These are phyloP conservation scores for Lachnellula hyalina DNA, from an alignment of 2,329 filamentous ascomycete genomes.

Conservation along the genomic window DNA sequence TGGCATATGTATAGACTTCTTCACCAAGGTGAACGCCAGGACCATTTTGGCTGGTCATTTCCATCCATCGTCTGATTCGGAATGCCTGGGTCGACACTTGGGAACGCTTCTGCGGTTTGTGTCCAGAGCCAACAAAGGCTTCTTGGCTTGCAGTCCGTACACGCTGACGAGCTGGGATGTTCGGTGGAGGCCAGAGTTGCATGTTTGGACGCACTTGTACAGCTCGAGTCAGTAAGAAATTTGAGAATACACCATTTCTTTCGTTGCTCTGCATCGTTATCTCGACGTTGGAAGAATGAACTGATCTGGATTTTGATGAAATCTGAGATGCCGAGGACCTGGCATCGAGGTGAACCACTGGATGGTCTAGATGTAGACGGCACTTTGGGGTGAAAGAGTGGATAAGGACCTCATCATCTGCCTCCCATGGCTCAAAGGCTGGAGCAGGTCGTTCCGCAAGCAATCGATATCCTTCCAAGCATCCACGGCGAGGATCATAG, in stretches of 20 bases:
- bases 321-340: conserved; percentile 11
- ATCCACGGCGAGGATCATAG: conserved; percentile 66
- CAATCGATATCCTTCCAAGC: conserved; percentile 76
- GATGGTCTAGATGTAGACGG: conserved; percentile 67
- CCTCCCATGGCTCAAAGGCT: conserved; percentile 57
- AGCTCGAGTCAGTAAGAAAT: conserved; percentile 61
- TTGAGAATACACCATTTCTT: conserved; percentile 50
- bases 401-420: conserved; percentile 61
- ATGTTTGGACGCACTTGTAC: conserved; percentile 36
- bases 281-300: conserved; percentile 40
- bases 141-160: conserved; percentile 45
- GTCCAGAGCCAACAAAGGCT: conserved; percentile 36
- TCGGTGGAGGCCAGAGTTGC: conserved; percentile 70
- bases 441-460: conserved; percentile 57
- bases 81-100: conserved; percentile 68
- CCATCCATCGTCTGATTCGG: conserved; percentile 70
- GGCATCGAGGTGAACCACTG: conserved; percentile 54
- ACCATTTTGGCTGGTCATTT: conserved; percentile 44
- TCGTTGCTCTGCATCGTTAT: conserved; percentile 48
- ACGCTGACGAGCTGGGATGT: conserved; percentile 52
- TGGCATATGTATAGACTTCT: conserved; percentile 59
- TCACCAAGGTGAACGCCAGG: conserved; percentile 48
- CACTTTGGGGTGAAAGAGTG: conserved; percentile 67
- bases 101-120: conserved; percentile 45
- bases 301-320: conserved; percentile 17